These are phyloP conservation scores for Penicillium manginii DNA, from an alignment of 495 filamentous ascomycete genomes.

Conservation along the genomic window DNA sequence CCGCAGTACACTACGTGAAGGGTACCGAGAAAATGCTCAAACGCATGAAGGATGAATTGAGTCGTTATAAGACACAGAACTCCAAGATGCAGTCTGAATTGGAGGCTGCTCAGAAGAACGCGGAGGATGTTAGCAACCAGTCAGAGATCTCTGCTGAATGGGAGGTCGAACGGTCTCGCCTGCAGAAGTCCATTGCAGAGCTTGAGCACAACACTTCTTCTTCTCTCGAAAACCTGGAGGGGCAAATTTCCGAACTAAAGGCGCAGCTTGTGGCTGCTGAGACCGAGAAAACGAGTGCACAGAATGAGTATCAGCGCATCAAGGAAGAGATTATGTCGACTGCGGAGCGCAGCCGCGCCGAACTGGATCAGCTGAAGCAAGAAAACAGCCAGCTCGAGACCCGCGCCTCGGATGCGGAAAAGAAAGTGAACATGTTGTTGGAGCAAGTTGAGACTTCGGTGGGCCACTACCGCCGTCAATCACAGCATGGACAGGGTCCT, in stretches of 20 bases:
- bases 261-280: conserved; percentile 65
- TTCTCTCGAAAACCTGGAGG: conserved; percentile 69
- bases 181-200: conserved; percentile 67
- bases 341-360: conserved; percentile 60
- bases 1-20: conserved; percentile 99
- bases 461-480: conserved; percentile 89
- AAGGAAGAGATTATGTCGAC: conserved; percentile 60
- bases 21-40: conserved; percentile 99
- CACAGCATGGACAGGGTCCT: conserved; percentile 51
- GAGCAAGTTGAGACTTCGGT: conserved; percentile 94
- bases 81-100: conserved; percentile 80
- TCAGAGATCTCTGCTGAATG: conserved; percentile 61
- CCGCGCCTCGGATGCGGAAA: conserved; percentile 86
- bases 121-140: conserved; percentile 39
- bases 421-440: conserved; percentile 87
- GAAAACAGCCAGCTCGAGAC: conserved; percentile 80
- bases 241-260: conserved; percentile 67
- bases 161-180: conserved; percentile 72
- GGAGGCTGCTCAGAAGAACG: conserved; percentile 52
- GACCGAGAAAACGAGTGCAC: conserved; percentile 68
- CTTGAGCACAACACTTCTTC: conserved; percentile 69
- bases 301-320: conserved; percentile 57
- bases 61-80: conserved; percentile 86
- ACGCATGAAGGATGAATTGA: conserved; percentile 95
- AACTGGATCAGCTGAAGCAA: conserved; percentile 78